phyloP scores from a whole-genome alignment of 257 asterid genomes.

The Solanum okadae region DNA sequence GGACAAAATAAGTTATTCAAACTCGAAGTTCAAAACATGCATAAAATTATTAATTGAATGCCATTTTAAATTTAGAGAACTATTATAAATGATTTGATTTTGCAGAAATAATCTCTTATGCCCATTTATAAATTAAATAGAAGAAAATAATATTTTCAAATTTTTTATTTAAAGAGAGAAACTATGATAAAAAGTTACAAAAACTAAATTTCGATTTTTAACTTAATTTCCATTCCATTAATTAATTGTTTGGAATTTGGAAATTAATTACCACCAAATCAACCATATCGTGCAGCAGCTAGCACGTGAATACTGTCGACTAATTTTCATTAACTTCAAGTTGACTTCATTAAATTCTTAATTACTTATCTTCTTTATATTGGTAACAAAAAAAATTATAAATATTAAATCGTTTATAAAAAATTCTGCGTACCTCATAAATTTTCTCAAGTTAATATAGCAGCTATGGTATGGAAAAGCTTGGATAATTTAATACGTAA shows the following conservation, averaged over 20 bases:
- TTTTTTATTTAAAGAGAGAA: background rate
- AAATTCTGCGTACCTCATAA: background rate
- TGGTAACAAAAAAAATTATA: background rate
- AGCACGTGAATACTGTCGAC: constrained; percentile 11
- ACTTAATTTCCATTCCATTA: background rate
- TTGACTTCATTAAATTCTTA: constrained; percentile 33
- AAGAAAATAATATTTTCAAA: background rate
- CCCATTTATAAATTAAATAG: background rate
- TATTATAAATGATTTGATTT: background rate
- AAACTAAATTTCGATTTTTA: background rate
- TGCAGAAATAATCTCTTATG: background rate
- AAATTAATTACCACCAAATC: background rate
- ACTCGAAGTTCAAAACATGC: background rate
- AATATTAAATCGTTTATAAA: too few relatives aligned
- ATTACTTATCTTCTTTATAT: background rate
- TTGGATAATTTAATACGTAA: background rate
- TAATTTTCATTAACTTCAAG: constrained; percentile 7
- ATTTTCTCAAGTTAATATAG: background rate
- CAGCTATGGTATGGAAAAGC: background rate
- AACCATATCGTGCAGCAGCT: background rate
- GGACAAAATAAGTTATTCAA: background rate
- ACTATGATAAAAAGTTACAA: background rate
- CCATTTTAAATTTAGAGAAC: background rate
- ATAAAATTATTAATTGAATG: background rate
- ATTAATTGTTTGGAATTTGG: background rate